Evolutionary conservation across 352 stramenopile genomes (phyloP), one percentile per base, ranked within the genome.

Genomic region (Phytopythium delawarense): DNA sequence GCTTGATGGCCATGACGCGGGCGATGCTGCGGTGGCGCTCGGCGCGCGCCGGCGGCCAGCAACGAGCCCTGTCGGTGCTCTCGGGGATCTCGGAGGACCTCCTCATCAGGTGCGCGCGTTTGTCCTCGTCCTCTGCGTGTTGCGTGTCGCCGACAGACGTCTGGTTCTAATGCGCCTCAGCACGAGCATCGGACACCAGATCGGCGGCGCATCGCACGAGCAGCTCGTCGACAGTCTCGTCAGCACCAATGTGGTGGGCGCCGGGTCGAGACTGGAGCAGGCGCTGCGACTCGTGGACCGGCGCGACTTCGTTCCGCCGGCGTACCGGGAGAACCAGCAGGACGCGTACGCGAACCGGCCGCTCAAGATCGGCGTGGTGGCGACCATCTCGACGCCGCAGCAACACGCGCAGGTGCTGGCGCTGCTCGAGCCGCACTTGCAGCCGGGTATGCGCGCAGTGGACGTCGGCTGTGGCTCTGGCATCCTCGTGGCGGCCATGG

Each of bases 321-420:
- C 69, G 3, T 70, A 75, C 30, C 61, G 67, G 15, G 35, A 66
- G 8, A 72, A 66, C 4, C 61, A 40, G 8, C 66, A 75, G 8
- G 69, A 77, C 20, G 69, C 75, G 62, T 95, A 95, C 54, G 76
- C 77, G 20, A 95, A 95, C 57, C 79, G 75, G 0, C 84, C 87
- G 16, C 67, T 95, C 30, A 88, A 88, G 59, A 92, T 95, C 66
- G 84, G 78, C 7, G 74, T 76, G 34, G 72, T 92, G 37, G 87
- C 87, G 46, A 95, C 87, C 11, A 95, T 95, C 57, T 95, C 87
- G 37, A 95, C 87, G 16, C 87, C 87, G 18, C 87, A 95, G 67
- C 87, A 94, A 54, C 87, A 95, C 50, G 87, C 87, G 32, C 80
- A 92, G 65, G 84, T 94, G 15, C 57, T 95, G 59, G 66, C 74